A percentile compares a stretch with the other conserved stretches of the same genome.
Conservation (phyloP, 495 filamentous ascomycete genomes). For the Penicillium turbatum region DNA sequence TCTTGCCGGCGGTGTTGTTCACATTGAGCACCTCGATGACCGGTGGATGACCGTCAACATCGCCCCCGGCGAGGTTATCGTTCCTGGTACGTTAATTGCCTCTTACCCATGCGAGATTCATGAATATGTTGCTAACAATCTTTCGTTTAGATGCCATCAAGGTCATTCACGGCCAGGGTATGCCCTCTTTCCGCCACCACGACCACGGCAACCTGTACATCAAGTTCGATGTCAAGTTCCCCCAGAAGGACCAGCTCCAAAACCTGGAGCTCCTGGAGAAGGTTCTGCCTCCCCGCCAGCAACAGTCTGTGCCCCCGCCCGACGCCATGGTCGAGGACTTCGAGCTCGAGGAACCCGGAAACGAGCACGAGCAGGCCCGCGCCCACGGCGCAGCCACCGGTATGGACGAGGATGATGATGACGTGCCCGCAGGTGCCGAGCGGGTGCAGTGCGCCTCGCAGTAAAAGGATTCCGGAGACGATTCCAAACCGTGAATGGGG, state of each 20-base stretch:
- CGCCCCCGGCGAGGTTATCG: conserved; percentile 87
- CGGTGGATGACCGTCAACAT: conserved; percentile 92
- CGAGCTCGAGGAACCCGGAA: conserved; percentile 75
- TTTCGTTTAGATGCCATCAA: conserved; percentile 71
- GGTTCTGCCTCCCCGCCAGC: conserved; percentile 69
- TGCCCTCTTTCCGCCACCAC: conserved; percentile 96
- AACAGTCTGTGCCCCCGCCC: conserved; percentile 57
- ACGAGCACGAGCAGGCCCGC: conserved; percentile 58
- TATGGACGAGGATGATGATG: conserved; percentile 80
- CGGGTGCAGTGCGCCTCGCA: conserved; percentile 97
- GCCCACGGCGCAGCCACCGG: conserved; percentile 60
- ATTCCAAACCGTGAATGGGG: conserved; percentile 3
- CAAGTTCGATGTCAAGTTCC: conserved; percentile 97
- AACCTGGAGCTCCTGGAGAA: conserved; percentile 63
- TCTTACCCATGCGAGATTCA: neutral
- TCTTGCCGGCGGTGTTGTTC: conserved; percentile 80
- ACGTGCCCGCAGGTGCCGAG: conserved; percentile 75
- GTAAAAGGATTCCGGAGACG: conserved; percentile 50
- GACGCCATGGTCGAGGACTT: conserved; percentile 91
- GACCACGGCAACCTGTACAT: conserved; percentile 96
- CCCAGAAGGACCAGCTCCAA: conserved; percentile 52
- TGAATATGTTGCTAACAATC: conserved; percentile 10
- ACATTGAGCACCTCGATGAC: conserved; percentile 95
- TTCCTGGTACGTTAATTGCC: conserved; percentile 65
- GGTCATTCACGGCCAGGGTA: conserved; percentile 94